These are phyloP conservation scores for Phytophthora pistaciae DNA, from an alignment of 352 stramenopile species.

Conservation along the genomic window DNA sequence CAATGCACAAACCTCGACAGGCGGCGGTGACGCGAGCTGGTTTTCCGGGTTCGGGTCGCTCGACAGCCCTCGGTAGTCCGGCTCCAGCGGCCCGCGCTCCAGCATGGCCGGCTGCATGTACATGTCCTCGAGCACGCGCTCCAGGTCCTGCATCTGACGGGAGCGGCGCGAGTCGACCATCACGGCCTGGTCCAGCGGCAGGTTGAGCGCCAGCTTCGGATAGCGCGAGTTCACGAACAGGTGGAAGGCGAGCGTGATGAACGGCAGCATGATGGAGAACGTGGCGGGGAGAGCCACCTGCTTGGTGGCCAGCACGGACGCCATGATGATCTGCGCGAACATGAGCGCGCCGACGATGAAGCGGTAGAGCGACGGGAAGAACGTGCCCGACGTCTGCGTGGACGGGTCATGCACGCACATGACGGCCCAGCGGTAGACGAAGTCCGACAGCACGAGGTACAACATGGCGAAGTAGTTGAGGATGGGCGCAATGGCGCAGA, in stretches of 20 bases:
- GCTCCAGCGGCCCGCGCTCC: constrained; percentile 70
- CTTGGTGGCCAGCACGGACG: constrained; percentile 78
- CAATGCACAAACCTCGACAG: constrained; percentile 53
- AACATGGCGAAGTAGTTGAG: constrained; percentile 79
- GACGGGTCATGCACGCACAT: constrained; percentile 81
- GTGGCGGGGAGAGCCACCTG: constrained; percentile 66
- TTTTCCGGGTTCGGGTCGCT: constrained; percentile 72
- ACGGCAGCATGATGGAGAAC: constrained; percentile 70
- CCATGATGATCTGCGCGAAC: constrained; percentile 86
- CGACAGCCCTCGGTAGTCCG: constrained; percentile 78
- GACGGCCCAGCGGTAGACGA: constrained; percentile 79
- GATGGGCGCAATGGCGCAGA: constrained; percentile 79
- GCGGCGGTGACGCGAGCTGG: constrained; percentile 72
- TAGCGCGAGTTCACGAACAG: constrained; percentile 78
- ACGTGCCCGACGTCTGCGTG: constrained; percentile 69
- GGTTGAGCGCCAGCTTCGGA: constrained; percentile 68
- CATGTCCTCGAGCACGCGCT: constrained; percentile 63
- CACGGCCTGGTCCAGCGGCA: constrained; percentile 83
- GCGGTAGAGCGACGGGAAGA: constrained; percentile 84
- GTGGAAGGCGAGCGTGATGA: constrained; percentile 74
- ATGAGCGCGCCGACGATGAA: constrained; percentile 83
- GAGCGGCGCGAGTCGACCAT: constrained; percentile 70
- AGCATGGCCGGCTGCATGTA: constrained; percentile 78
- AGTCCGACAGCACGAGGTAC: constrained; percentile 79
- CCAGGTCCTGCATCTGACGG: constrained; percentile 62